Percentiles rank a stretch among this genome's conserved stretches.
Conservation (phyloP, 2,329 filamentous ascomycete species). For the Fusarium sp. region DNA sequence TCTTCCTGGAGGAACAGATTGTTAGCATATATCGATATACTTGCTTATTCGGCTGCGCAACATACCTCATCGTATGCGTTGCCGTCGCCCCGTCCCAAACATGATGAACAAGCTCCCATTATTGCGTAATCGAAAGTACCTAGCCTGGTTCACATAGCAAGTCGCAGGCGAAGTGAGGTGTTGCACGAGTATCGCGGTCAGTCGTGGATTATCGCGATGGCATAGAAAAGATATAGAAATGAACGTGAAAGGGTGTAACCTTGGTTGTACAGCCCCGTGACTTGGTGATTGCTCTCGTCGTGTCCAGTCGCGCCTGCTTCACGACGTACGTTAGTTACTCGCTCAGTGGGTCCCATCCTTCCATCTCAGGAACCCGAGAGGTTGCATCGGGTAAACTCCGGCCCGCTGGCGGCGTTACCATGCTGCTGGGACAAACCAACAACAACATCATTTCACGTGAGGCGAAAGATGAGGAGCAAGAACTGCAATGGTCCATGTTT, state of each 20-base stretch:
- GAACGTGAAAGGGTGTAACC: conserved; percentile 32
- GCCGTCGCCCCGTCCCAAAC: conserved; percentile 61
- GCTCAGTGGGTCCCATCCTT: conserved; percentile 39
- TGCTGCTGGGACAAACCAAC: conserved; percentile 30
- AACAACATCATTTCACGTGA: background rate
- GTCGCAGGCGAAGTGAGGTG: conserved; percentile 10
- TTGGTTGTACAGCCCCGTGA: conserved; percentile 33
- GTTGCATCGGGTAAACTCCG: conserved; percentile 42
- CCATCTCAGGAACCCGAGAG: conserved; percentile 16
- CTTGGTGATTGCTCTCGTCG: conserved; percentile 32
- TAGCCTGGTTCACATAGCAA: conserved; percentile 37
- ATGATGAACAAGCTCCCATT: conserved; percentile 71
- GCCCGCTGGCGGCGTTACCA: conserved; percentile 30
- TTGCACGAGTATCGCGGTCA: conserved; percentile 8
- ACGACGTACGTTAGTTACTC: conserved; percentile 41
- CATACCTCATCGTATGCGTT: conserved; percentile 66
- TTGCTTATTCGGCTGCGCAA: background rate
- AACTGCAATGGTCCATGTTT: background rate
- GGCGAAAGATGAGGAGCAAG: background rate
- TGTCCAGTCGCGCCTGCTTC: conserved; percentile 37
- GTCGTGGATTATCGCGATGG: conserved; percentile 1
- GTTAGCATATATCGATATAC: conserved; percentile 9
- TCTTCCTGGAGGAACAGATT: conserved; percentile 57
- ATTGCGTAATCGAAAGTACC: conserved; percentile 33
- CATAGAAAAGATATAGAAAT: conserved; percentile 12